Percentiles rank a stretch among this genome's conserved stretches.
phyloP scores from a whole-genome alignment of 768 basidiomycete genomes.

The Favolaschia claudopus region DNA sequence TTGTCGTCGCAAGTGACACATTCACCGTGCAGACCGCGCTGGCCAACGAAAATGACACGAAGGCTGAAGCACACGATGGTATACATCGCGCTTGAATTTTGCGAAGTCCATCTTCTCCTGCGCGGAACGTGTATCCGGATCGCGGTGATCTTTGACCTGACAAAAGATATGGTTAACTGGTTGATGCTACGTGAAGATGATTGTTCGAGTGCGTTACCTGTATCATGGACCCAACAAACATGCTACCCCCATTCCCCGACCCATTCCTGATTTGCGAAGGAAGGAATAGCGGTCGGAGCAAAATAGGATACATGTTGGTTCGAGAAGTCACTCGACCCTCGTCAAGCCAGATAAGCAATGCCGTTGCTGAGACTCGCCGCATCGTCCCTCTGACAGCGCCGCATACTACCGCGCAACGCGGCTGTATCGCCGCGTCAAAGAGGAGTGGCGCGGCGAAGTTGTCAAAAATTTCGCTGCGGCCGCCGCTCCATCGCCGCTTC shows the following conservation, averaged over 20 bases:
- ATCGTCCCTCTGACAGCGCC: too few relatives aligned
- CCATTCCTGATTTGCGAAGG: conserved; percentile 8
- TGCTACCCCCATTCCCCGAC: conserved; percentile 15
- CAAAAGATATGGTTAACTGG: background rate
- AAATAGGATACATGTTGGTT: conserved; percentile 20
- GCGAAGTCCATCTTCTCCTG: conserved; percentile 1
- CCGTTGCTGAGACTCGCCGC: too few relatives aligned
- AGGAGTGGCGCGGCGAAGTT: too few relatives aligned
- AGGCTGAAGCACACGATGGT: conserved; percentile 16
- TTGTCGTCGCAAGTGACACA: conserved; percentile 8
- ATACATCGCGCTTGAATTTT: conserved; percentile 9
- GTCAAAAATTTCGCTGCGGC: too few relatives aligned
- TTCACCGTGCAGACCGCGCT: background rate
- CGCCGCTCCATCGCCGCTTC: too few relatives aligned
- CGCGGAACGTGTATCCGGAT: background rate
- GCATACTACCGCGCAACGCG: too few relatives aligned
- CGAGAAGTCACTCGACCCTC: conserved; percentile 15
- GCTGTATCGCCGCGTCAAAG: too few relatives aligned
- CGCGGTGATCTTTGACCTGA: conserved; percentile 12
- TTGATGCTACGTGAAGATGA: background rate
- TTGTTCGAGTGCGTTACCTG: background rate
- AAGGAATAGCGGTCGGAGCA: conserved; percentile 9
- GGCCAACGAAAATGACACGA: background rate
- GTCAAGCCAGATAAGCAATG: conserved; percentile 6
- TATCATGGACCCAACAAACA: conserved; percentile 2